Evolutionary conservation across 2,329 filamentous ascomycete species (phyloP), one percentile per base, ranked within the genome.

Genomic region (Sordariomycetes sp.): DNA sequence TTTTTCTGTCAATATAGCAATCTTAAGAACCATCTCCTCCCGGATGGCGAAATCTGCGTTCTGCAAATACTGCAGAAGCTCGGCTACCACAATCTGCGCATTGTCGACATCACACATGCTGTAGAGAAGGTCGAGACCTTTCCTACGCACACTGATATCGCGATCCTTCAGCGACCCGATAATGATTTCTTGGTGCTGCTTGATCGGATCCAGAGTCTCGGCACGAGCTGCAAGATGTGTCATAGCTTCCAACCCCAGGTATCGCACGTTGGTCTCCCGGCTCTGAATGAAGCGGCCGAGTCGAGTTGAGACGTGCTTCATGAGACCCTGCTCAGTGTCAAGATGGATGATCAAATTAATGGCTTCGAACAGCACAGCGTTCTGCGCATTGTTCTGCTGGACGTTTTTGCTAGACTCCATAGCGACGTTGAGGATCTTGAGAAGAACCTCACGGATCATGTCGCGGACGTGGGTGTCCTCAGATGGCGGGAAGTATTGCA

Each of bases 71-170:
- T 90, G 86, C 34, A 98, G 64, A 33, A 98, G 77, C 62, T 98
- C 92, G 39, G 84, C 82, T 25, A 98, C 92, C 45, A 98, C 94
- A 8, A 86, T 80, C 43, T 86, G 83, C 7, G 92, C 87, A 58
- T 98, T 98, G n/a, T 81, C 81, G 21, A 84, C 76, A 59, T 98
- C 92, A 57, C 93, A 98, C 92, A 98, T 98, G 75, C 92, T 98
- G 73, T 98, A 98, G 21, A 98, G 73, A 36, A 98, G 65, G 60
- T 98, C 93, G 31, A 98, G 72, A 39, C 90, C 92, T 61, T 98
- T 96, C 46, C 92, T 78, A 40, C 93, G 80, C 30, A 98, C 92
- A 53, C 90, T 96, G 49, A 98, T 98, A 57, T 98, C 92, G 39
- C 92, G 75, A 55, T 98, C 92, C 53, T 92, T 86, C 28, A 98